Base-by-base conservation (phyloP, 176 grass and related monocot genomes). In the bread wheat (Triticum aestivum) region DNA sequence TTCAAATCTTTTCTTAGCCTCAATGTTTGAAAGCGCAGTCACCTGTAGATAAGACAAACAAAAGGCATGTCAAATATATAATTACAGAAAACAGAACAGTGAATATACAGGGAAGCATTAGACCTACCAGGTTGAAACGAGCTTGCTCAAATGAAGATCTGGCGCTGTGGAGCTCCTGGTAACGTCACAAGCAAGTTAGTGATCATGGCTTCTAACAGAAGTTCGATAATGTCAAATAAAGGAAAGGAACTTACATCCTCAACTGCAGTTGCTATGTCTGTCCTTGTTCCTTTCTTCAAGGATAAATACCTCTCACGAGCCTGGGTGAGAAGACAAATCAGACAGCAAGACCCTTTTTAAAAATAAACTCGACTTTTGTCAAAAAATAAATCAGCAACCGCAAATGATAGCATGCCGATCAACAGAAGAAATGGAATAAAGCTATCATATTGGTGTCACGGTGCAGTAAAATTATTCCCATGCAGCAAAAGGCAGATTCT, bases 111-210 rank as follows among this genome's bases (percentile, higher is more conserved):
- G 35, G 34, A 74, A 63, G 64, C 37, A 77, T 30, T 67, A 78
- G 3, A 69, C 81, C 65, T 91, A 99, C 97, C 79, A 99, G 90
- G 73, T 93, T 92, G 81, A 99, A 97, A 82, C 97, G 97, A 83
- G 97, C 87, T 87, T 99, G 94, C 81, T 99, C 97, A 92, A 99
- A 99, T 88, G 89, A 99, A 81, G 97, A 97, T 87, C 97, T 94
- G 75, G 97, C 83, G 34, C 89, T 93, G 63, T 99, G 85, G 12
- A 99, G 94, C 87, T 99, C 97, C 97, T 99, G 87, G 69, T 82
- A 65, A 83, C 64, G 32, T 84, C 23, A 58, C 44, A 83, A 70
- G 59, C 17, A 84, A 82, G n/a, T 90, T 82, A 88, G 23, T 86
- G 85, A 73, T 69, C 35, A 51, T 69, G 65, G 10, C 32, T 70